Percentiles rank a stretch among this genome's conserved stretches.
Conservation (phyloP, 2,329 filamentous ascomycete species). For the Epichloe coenophiala region DNA sequence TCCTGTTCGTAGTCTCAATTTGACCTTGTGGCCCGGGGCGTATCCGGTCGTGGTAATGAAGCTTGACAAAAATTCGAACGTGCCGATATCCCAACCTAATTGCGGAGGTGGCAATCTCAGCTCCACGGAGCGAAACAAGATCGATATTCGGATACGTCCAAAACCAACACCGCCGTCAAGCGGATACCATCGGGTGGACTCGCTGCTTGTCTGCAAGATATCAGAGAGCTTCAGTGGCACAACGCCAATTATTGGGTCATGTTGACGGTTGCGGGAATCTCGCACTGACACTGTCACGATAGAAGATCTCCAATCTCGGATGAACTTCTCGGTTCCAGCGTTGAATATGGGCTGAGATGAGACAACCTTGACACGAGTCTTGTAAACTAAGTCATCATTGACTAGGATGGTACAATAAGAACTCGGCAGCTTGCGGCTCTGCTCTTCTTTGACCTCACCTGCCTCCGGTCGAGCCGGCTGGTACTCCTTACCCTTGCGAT, state of each 20-base stretch:
- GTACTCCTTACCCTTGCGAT: conserved; percentile 71
- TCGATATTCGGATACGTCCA: conserved; percentile 73
- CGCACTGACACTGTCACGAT: conserved; percentile 82
- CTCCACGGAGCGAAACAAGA: conserved; percentile 83
- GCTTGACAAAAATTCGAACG: conserved; percentile 73
- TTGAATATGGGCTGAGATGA: conserved; percentile 96
- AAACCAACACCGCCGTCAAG: conserved; percentile 89
- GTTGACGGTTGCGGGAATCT: conserved; percentile 77
- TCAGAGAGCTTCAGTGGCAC: conserved; percentile 80
- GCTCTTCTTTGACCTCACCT: conserved; percentile 78
- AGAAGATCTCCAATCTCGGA: conserved; percentile 82
- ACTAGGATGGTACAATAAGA: conserved; percentile 87
- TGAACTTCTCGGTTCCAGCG: conserved; percentile 82
- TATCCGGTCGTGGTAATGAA: conserved; percentile 53
- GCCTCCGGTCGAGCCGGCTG: conserved; percentile 72
- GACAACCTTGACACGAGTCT: conserved; percentile 87
- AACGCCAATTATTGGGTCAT: conserved; percentile 88
- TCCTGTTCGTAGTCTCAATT: conserved; percentile 69
- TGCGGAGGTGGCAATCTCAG: conserved; percentile 72
- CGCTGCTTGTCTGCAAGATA: conserved; percentile 74
- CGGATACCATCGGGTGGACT: conserved; percentile 88
- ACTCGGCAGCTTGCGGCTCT: conserved; percentile 66
- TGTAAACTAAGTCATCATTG: conserved; percentile 84
- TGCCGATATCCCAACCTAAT: conserved; percentile 89
- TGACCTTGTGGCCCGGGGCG: conserved; percentile 51